Conservation (phyloP, 2,329 filamentous ascomycete species). For the Penicillium sp. region DNA sequence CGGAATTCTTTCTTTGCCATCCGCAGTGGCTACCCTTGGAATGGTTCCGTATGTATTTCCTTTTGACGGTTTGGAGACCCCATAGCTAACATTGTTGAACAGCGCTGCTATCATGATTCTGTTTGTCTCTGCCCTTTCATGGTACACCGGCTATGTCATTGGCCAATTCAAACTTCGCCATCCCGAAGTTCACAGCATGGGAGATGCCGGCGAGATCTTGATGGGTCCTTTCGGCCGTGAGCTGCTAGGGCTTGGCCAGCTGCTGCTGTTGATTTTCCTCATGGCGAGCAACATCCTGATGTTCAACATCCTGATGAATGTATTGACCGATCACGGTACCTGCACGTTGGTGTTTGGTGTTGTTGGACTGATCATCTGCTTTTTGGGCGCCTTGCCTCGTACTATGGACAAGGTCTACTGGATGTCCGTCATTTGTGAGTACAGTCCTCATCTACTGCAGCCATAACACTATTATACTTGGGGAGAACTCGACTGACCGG, state of each 20-base stretch:
- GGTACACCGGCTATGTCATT: slow-evolving; percentile 59
- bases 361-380: slow-evolving; percentile 58
- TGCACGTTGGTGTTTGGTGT: slow-evolving; percentile 64
- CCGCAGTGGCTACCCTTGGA: slow-evolving; percentile 53
- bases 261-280: slow-evolving; percentile 64
- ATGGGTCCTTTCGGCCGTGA: slow-evolving; percentile 62
- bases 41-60: slow-evolving; percentile 47
- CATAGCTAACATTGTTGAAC: background rate
- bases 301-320: slow-evolving; percentile 65
- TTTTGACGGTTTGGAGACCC: background rate
- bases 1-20: slow-evolving; percentile 56
- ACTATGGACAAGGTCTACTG: slow-evolving; percentile 61
- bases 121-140: slow-evolving; percentile 53
- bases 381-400: slow-evolving; percentile 58
- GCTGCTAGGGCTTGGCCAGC: slow-evolving; percentile 59
- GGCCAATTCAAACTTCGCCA: slow-evolving; percentile 57
- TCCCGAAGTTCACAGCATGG: slow-evolving; percentile 62
- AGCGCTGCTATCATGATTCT: slow-evolving; percentile 54
- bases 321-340: slow-evolving; percentile 57
- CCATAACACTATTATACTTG: background rate
- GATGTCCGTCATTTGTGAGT: slow-evolving; percentile 57
- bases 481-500: background rate
- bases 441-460: background rate
- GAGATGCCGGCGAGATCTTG: slow-evolving; percentile 64
- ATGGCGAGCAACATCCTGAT: slow-evolving; percentile 69